A percentile compares a stretch with the other conserved stretches of the same genome.
phyloP scores from a whole-genome alignment of 495 filamentous ascomycete genomes.

The Collariella sp. region DNA sequence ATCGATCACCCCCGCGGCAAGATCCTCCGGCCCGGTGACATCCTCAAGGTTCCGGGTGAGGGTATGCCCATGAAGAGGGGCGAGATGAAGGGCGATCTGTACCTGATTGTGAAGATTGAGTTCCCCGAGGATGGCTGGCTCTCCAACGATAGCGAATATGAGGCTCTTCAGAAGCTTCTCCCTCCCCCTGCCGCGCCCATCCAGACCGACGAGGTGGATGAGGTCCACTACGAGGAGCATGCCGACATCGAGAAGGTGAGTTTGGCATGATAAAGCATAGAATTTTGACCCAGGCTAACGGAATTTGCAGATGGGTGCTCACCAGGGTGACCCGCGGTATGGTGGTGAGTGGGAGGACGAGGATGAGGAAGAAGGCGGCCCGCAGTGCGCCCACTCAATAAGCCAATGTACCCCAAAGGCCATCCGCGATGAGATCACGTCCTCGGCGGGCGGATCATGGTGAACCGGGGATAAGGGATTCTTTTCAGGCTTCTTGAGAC shows the following conservation, averaged over 20 bases:
- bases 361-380: slow-evolving; percentile 54
- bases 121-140: slow-evolving; percentile 86
- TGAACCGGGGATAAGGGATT: not conserved
- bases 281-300: slow-evolving; percentile 6
- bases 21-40: slow-evolving; percentile 68
- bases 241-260: slow-evolving; percentile 71
- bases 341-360: slow-evolving; percentile 72
- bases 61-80: slow-evolving; percentile 89
- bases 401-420: slow-evolving; percentile 18
- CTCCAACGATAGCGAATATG: slow-evolving; percentile 54
- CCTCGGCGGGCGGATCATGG: not conserved
- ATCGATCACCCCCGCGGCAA: slow-evolving; percentile 66
- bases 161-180: slow-evolving; percentile 62
- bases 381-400: slow-evolving; percentile 88
- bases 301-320: slow-evolving; percentile 49
- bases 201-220: slow-evolving; percentile 64
- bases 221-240: slow-evolving; percentile 75
- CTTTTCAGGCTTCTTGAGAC: not conserved
- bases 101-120: slow-evolving; percentile 73
- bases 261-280: slow-evolving; percentile 2
- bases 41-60: slow-evolving; percentile 76
- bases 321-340: slow-evolving; percentile 59
- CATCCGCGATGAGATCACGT: not conserved
- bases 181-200: slow-evolving; percentile 54
- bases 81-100: slow-evolving; percentile 78